Percentiles rank a stretch among this genome's conserved stretches.
Evolutionary conservation across 2,329 filamentous ascomycete genomes (phyloP).

Genomic region (Neofusicoccum laricinum): DNA sequence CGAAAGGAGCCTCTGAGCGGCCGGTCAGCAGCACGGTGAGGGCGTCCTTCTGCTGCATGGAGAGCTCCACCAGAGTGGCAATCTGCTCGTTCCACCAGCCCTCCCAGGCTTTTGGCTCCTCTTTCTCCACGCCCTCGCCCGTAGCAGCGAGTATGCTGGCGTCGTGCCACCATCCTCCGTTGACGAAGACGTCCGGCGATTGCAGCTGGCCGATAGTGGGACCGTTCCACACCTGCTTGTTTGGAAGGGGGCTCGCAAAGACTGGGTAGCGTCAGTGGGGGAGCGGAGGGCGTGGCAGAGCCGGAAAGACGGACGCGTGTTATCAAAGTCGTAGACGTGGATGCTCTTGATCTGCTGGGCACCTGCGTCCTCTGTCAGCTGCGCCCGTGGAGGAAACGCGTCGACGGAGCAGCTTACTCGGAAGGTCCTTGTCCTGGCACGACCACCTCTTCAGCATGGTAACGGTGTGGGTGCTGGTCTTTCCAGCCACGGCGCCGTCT

Average conservation of each 20-base stretch:
- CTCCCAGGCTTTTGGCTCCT: constrained; percentile 80
- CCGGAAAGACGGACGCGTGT: constrained; percentile 64
- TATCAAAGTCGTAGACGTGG: constrained; percentile 97
- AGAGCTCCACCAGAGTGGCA: constrained; percentile 72
- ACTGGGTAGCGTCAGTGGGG: constrained; percentile 50
- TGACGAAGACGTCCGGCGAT: constrained; percentile 70
- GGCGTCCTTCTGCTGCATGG: constrained; percentile 79
- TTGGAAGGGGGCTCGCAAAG: constrained; percentile 87
- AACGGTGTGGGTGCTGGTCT: constrained; percentile 51
- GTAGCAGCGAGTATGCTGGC: constrained; percentile 79
- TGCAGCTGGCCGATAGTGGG: constrained; percentile 74
- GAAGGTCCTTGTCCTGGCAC: constrained; percentile 68
- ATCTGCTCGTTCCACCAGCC: constrained; percentile 98
- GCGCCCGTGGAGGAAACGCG: not conserved
- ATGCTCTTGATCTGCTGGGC: constrained; percentile 71
- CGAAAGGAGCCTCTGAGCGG: constrained; percentile 72
- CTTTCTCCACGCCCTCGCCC: constrained; percentile 75
- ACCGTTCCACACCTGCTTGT: constrained; percentile 80
- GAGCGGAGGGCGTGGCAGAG: constrained; percentile 5
- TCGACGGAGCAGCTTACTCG: constrained; percentile 47
- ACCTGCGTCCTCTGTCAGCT: constrained; percentile 37
- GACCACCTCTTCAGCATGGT: constrained; percentile 85
- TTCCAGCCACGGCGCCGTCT: constrained; percentile 22
- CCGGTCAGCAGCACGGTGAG: constrained; percentile 86
- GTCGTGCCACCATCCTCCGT: constrained; percentile 98